A percentile compares a stretch with the other conserved stretches of the same genome.
Evolutionary conservation across 257 asterid genomes (phyloP).

Genomic region (Nyctanthes arbortristis): DNA sequence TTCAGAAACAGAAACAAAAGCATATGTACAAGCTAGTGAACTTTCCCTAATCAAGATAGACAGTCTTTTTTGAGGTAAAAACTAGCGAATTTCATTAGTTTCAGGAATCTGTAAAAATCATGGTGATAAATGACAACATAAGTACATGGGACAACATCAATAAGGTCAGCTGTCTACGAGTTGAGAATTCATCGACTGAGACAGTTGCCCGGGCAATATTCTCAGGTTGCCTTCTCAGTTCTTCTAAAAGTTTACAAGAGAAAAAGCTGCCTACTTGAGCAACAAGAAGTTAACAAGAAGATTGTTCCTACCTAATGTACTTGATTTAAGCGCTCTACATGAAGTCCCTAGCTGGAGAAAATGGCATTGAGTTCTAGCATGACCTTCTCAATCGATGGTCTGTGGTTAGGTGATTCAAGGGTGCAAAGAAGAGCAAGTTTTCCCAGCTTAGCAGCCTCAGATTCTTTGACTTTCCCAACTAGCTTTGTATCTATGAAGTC

Average conservation of each 20-base stretch:
- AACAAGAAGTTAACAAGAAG: conserved; percentile 33
- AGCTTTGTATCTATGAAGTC: conserved; percentile 70
- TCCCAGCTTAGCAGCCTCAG: conserved; percentile 80
- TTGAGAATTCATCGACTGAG: conserved; percentile 14
- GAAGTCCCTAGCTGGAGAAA: conserved; percentile 25
- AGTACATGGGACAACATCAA: conserved; percentile 24
- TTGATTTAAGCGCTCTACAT: not conserved
- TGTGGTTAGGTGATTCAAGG: conserved; percentile 58
- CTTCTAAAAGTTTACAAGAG: conserved; percentile 4
- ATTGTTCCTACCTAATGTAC: conserved; percentile 17
- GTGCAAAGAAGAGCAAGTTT: conserved; percentile 88
- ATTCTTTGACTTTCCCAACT: conserved; percentile 59
- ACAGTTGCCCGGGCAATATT: conserved; percentile 16
- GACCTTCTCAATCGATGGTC: conserved; percentile 67
- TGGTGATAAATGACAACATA: conserved; percentile 19
- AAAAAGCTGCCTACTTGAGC: conserved; percentile 19
- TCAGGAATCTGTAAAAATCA: conserved; percentile 17
- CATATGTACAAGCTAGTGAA: too few species aligned
- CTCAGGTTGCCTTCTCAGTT: conserved; percentile 10
- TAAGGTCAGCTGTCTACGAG: conserved; percentile 23
- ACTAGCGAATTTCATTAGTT: too few species aligned
- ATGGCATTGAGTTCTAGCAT: conserved; percentile 60
- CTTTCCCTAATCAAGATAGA: too few species aligned
- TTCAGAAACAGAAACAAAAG: too few species aligned
- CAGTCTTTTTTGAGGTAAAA: too few species aligned